A percentile compares a stretch with the other conserved stretches of the same genome.
phyloP scores from a whole-genome alignment of 2,329 filamentous ascomycete genomes.

The Cladobotryum protrusum region DNA sequence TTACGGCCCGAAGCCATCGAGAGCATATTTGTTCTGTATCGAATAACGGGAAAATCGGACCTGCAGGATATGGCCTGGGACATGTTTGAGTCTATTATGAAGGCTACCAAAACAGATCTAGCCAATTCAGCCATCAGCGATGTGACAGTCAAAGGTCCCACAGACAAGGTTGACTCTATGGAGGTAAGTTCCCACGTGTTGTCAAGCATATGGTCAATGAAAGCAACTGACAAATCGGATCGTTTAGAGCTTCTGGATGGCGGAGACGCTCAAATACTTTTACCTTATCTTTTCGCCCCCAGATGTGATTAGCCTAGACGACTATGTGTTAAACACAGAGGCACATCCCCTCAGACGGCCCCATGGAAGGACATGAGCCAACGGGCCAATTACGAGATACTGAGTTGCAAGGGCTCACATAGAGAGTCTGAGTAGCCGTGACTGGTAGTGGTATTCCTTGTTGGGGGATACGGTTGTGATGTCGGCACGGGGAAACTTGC shows the following conservation, averaged over 20 bases:
- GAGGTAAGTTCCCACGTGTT: conserved; percentile 35
- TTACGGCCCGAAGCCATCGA: conserved; percentile 66
- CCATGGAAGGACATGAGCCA: neutral
- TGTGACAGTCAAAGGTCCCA: conserved; percentile 27
- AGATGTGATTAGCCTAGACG: conserved; percentile 58
- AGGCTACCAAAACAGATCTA: conserved; percentile 39
- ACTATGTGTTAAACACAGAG: conserved; percentile 57
- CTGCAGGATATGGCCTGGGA: conserved; percentile 47
- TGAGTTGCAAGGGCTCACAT: too few relatives aligned
- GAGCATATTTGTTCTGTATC: conserved; percentile 71
- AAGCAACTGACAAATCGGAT: conserved; percentile 1
- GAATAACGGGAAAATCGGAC: conserved; percentile 41
- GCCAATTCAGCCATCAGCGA: conserved; percentile 44
- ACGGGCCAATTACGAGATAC: conserved; percentile 2
- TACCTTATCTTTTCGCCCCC: conserved; percentile 64
- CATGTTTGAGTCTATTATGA: conserved; percentile 44
- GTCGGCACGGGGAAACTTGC: neutral
- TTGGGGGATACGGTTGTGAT: neutral
- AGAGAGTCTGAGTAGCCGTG: neutral
- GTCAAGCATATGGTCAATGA: conserved; percentile 11
- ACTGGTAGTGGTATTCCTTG: neutral
- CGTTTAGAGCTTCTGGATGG: conserved; percentile 62
- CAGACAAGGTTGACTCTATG: conserved; percentile 51
- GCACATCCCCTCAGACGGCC: conserved; percentile 35
- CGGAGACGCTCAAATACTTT: conserved; percentile 71